A percentile compares a stretch with the other conserved stretches of the same genome.
These are phyloP conservation scores for Dalbergia cultrata DNA, from an alignment of 306 rosid genomes.

Conservation along the genomic window DNA sequence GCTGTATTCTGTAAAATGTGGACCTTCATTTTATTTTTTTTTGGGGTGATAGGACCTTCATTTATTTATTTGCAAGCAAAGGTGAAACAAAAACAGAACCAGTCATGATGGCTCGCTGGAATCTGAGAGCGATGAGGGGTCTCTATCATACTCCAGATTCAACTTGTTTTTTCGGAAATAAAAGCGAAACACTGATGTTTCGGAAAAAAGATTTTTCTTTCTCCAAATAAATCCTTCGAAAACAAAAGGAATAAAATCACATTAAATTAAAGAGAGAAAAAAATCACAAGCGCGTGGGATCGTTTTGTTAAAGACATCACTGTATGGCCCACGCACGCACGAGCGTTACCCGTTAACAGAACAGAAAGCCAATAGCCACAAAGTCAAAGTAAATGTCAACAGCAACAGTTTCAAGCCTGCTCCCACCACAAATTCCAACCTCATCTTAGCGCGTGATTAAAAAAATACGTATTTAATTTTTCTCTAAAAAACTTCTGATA, in stretches of 20 bases:
- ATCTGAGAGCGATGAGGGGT: not conserved
- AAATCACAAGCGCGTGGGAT: slow-evolving; percentile 7
- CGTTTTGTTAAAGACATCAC: not conserved
- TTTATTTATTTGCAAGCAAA: not conserved
- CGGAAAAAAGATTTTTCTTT: not conserved
- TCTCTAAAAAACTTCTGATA: too few species aligned
- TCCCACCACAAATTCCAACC: not conserved
- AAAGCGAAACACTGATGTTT: not conserved
- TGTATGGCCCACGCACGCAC: not conserved
- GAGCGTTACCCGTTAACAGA: not conserved
- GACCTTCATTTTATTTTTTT: not conserved
- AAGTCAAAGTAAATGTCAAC: slow-evolving; percentile 15
- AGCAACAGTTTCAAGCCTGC: not conserved
- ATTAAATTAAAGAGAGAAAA: not conserved
- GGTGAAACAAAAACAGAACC: not conserved
- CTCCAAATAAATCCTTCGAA: too few species aligned
- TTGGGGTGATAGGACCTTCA: too few species aligned
- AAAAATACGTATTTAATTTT: too few species aligned
- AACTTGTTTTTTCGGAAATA: not conserved
- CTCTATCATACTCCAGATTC: slow-evolving; percentile 24
- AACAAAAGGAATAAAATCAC: too few species aligned
- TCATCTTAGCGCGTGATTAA: slow-evolving; percentile 6
- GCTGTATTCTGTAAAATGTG: slow-evolving; percentile 10
- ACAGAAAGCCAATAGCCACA: not conserved
- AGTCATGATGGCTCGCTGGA: not conserved